Evolutionary conservation across 306 rosid genomes (phyloP), one percentile per base, ranked within the genome.

Genomic region (Prinsepia uniflora): DNA sequence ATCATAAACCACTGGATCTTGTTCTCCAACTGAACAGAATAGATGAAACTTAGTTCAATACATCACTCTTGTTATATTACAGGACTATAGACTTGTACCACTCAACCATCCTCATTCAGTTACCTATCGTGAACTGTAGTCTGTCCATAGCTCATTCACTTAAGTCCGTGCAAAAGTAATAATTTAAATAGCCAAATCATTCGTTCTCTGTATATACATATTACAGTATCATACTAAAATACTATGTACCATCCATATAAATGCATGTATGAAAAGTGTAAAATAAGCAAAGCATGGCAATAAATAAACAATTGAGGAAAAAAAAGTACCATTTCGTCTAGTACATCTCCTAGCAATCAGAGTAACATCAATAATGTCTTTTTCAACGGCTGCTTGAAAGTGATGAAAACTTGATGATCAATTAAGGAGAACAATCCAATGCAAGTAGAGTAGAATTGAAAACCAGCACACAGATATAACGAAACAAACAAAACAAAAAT

Each of bases 281-380:
- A 81, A 45, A 6, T 45, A 55, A 77, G 73, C 43, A 48, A 39
- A 50, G n/a, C 75, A 5, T 52, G 75, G 66, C 47, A 40, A 30
- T 54, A 84, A 64, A 73, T 63, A 67, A 65, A 67, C 57, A 0
- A 41, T 39, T 36, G 52, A 65, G 60, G 78, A 22, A 43, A 67
- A 59, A 69, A 62, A 58, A 69, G 76, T 87, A 94, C 97, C 97
- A 79, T 88, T 89, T 87, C 97, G 82, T 87, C 99, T 91, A 0
- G 92, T 83, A 86, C 99, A 94, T 79, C 99, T 87, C 88, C 99
- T 84, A 20, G 96, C 89, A 81, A 91, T 87, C 81, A 94, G 87
- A 65, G 97, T 89, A 81, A 94, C 80, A 39, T 90, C 97, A 75
- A 90, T 76, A 59, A 87, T 83, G 75, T 90, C 92, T 84, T 87